Evolutionary conservation across 352 stramenopile genomes (phyloP), one percentile per base, ranked within the genome.

Genomic region (Globisporangium iwayamae): DNA sequence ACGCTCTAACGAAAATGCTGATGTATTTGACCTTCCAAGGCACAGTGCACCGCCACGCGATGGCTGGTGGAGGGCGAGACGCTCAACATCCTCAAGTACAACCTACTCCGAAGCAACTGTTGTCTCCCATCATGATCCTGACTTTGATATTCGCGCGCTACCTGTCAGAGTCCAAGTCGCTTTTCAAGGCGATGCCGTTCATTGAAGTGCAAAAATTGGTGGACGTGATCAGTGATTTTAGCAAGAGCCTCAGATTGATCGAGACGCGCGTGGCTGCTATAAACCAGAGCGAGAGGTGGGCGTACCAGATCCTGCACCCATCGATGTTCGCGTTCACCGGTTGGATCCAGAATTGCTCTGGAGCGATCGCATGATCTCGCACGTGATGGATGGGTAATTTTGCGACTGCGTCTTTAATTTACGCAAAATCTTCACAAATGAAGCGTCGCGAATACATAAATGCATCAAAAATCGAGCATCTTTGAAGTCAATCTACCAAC

Each of bases 31-130:
- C 78, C 20, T 83, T 78, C 55, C 67, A 81, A 57, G 70, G 56
- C 13, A 64, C 68, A 16, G 67, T 83, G n/a, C 74, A 71, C 47
- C 78, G 83, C 61, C 75, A 85, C 68, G 69, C 68, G 25, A 83
- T 87, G 78, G 83, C 83, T 55, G 39, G 59, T 14, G 45, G 58
- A 32, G 25, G 68, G 43, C 61, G 70, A 25, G 64, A 71, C 32
- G 1, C 66, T 57, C 45, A 71, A 65, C 39, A 52, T 75, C 18
- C 61, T 78, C 13, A 45, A 79, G 11, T 74, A 78, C 56, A 69
- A 28, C 25, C 54, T 28, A 72, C 63, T 25, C 56, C 75, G 62
- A 66, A 70, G 51, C 65, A 53, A 1, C 54, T 75, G 16, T 66
- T 81, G 30, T 63, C 54, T 0, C 43, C 60, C 3, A 62, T 77